Base-by-base conservation (phyloP, 768 basidiomycete genomes). In the Leccinum disarticulatum region DNA sequence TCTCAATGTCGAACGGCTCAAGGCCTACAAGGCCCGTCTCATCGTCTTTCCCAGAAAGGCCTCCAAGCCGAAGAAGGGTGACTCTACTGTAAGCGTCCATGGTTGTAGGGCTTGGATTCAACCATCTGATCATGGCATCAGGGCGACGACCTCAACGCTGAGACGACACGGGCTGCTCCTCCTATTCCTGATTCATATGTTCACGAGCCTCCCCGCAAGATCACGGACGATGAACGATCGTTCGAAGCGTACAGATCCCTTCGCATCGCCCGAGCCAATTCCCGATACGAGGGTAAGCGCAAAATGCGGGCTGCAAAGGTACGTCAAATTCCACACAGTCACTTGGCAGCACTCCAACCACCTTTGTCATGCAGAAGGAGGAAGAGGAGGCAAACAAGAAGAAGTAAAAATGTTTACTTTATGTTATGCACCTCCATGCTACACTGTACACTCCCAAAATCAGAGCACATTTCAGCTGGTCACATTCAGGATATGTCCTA, bases 1-100 rank as follows among this genome's bases (percentile, higher is more conserved):
- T 72, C 69, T 97, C 73, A 99, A 99, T 77, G 91, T 98, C 53
- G 93, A 94, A 77, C 84, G 96, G 71, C 81, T 99, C 76, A 85
- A 91, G 78, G 90, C 89, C 41, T 98, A 98, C 89, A 94, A 94
- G 82, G 78, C 82, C 59, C 87, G 90, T 68, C 79, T 99, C 73
- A 89, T 98, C 68, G 90, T 99, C 78, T 98, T 97, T 90, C 95
- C 97, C 74, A 88, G 91, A 77, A 95, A 97, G 79, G 83, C 91
- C 64, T 83, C 86, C 76, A 98, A 98, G 81, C 87, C 91, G 72
- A 98, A 97, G 87, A 89, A 91, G 83, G 93, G 92, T 58, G 95
- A 98, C 77, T 90, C 94, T 52, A 85, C 87, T 60, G 94, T 95
- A 71, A 66, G 93, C 81, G 41, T 46, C 51, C 27, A 19, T 13